These are phyloP conservation scores for Rhododendron molle DNA, from an alignment of 148 eudicot species.

Conservation along the genomic window DNA sequence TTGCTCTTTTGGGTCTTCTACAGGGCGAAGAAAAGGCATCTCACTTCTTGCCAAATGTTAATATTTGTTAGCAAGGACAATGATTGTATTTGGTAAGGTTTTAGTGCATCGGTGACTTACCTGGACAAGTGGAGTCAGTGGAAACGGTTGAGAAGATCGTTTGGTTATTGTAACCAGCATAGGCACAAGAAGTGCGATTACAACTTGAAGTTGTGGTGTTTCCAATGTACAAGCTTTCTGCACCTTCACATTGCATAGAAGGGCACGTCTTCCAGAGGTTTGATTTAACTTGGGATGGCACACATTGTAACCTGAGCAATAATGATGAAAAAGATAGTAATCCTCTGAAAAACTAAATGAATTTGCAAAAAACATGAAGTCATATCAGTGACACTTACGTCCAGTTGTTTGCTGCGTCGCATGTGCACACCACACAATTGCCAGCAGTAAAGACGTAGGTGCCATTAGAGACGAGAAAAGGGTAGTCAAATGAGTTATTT, in stretches of 20 bases:
- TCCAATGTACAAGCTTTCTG: constrained; percentile 22
- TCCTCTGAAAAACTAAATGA: neutral
- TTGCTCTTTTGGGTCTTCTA: neutral
- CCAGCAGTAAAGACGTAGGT: constrained; percentile 60
- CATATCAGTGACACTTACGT: constrained; percentile 36
- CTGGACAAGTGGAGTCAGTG: constrained; percentile 50
- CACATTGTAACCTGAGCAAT: constrained; percentile 54
- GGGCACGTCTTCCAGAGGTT: constrained; percentile 33
- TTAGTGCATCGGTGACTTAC: constrained; percentile 22
- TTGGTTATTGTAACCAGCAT: constrained; percentile 51
- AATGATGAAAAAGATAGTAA: neutral
- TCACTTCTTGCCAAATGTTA: neutral
- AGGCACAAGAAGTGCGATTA: constrained; percentile 48
- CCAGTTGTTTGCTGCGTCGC: constrained; percentile 50
- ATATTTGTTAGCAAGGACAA: neutral
- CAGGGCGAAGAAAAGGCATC: neutral
- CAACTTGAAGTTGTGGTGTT: constrained; percentile 55
- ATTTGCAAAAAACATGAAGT: neutral
- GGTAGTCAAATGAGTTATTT: constrained; percentile 56
- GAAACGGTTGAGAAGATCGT: constrained; percentile 39
- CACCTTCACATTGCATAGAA: constrained; percentile 33
- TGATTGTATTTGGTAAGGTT: neutral
- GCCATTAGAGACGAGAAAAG: constrained; percentile 57
- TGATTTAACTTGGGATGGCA: constrained; percentile 44
- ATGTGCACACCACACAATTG: constrained; percentile 69